A percentile compares a stretch with the other conserved stretches of the same genome.
These are phyloP conservation scores for Cercospora berteroae DNA, from an alignment of 2,329 filamentous ascomycete genomes.

Conservation along the genomic window DNA sequence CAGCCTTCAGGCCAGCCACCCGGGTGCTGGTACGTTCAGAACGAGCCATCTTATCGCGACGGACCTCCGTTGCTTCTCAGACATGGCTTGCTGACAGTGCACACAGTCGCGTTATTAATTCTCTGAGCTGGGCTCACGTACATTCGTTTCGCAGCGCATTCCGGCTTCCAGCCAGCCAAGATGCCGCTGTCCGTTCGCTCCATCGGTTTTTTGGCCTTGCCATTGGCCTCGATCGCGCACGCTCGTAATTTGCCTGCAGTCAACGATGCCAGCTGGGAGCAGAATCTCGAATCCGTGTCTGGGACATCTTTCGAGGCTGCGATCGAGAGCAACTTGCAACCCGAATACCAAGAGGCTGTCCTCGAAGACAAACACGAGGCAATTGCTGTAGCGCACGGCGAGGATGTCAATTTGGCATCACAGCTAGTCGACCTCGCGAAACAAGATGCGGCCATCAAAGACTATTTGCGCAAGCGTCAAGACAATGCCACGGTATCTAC, in stretches of 20 bases:
- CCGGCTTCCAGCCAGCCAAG: slow-evolving; percentile 5
- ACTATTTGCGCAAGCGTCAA: slow-evolving; percentile 47
- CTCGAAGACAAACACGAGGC: slow-evolving; percentile 64
- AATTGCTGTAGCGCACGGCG: slow-evolving; percentile 61
- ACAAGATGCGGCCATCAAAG: slow-evolving; percentile 36
- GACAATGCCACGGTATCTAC: slow-evolving; percentile 25
- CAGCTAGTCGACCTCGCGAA: slow-evolving; percentile 64
- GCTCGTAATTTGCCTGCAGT: slow-evolving; percentile 22
- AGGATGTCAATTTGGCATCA: slow-evolving; percentile 61
- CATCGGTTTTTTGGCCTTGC: slow-evolving; percentile 40
- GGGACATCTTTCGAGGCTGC: slow-evolving; percentile 63
- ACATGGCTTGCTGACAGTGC: slow-evolving; percentile 11
- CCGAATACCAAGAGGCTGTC: slow-evolving; percentile 66
- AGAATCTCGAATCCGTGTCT: slow-evolving; percentile 57
- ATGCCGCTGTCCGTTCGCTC: slow-evolving; percentile 44
- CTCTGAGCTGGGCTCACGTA: neutral
- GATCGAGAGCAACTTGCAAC: slow-evolving; percentile 61
- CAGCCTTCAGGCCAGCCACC: neutral
- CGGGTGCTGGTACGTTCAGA: neutral
- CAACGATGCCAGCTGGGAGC: slow-evolving; percentile 47
- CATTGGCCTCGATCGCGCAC: slow-evolving; percentile 38
- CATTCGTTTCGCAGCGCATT: neutral
- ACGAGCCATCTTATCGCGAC: neutral
- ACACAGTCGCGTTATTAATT: neutral
- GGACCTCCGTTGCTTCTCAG: neutral